A percentile compares a stretch with the other conserved stretches of the same genome.
Evolutionary conservation across 169 alveolate species (phyloP).

Genomic region (Toxoplasma gondii): DNA sequence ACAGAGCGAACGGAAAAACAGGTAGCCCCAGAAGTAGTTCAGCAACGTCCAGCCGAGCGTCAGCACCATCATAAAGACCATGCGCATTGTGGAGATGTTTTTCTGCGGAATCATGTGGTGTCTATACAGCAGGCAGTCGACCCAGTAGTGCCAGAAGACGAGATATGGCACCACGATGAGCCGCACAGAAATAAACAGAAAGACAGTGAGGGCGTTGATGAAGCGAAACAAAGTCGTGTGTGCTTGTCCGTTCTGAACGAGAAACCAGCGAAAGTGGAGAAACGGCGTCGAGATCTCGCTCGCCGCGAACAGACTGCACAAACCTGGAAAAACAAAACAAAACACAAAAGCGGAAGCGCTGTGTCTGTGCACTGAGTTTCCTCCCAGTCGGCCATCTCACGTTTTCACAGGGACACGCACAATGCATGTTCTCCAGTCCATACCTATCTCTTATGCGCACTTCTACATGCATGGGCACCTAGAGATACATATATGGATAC

Average conservation of each 20-base stretch:
- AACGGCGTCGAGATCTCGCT: conserved; percentile 61
- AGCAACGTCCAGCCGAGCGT: conserved; percentile 34
- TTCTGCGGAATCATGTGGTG: not conserved
- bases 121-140: not conserved
- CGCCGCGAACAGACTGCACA: conserved; percentile 9
- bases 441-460: not conserved
- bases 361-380: not conserved
- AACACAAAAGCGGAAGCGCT: not conserved
- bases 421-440: not conserved
- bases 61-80: conserved; percentile 21
- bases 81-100: not conserved
- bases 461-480: too few relatives aligned
- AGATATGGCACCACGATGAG: conserved; percentile 17
- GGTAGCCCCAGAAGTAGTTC: conserved; percentile 35
- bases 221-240: not conserved
- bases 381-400: too few relatives aligned
- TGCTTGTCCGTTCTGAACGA: conserved; percentile 14
- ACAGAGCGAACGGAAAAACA: conserved; percentile 5
- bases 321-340: not conserved
- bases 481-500: too few relatives aligned
- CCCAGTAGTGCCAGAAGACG: conserved; percentile 33
- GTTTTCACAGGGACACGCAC: not conserved
- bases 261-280: conserved; percentile 50
- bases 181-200: conserved; percentile 19
- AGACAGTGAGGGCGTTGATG: not conserved